These are phyloP conservation scores for Priceomyces medius DNA, from an alignment of 805 yeast species.

Conservation along the genomic window DNA sequence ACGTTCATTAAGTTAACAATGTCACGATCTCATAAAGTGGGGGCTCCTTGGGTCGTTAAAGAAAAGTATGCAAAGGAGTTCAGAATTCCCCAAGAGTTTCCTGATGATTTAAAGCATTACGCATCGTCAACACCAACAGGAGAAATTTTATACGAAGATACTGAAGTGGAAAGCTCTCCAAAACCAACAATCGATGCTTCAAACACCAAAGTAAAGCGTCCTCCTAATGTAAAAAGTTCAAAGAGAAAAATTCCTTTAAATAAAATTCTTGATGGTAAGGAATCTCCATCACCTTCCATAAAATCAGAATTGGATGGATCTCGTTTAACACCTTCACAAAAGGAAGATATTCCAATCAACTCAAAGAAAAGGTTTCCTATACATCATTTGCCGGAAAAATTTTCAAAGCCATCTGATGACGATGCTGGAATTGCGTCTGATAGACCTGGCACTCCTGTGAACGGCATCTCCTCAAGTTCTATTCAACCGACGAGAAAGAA, in stretches of 20 bases:
- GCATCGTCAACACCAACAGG: slow-evolving; percentile 33
- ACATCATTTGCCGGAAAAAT: slow-evolving; percentile 32
- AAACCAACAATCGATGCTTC: not conserved
- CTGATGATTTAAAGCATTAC: slow-evolving; percentile 49
- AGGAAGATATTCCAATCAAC: not conserved
- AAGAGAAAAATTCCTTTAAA: slow-evolving; percentile 4
- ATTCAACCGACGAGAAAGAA: slow-evolving; percentile 30
- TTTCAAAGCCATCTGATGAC: slow-evolving; percentile 15
- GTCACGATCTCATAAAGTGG: slow-evolving; percentile 75
- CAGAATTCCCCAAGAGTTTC: slow-evolving; percentile 61
- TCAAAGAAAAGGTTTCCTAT: slow-evolving; percentile 23
- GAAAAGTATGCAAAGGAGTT: slow-evolving; percentile 69
- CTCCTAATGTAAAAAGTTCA: not conserved
- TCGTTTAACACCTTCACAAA: not conserved
- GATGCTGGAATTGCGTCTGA: slow-evolving; percentile 9
- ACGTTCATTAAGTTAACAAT: slow-evolving; percentile 82
- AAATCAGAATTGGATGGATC: slow-evolving; percentile 1
- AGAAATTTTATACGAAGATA: slow-evolving; percentile 24
- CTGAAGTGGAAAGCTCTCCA: slow-evolving; percentile 4
- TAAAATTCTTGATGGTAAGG: slow-evolving; percentile 1
- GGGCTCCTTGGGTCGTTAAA: slow-evolving; percentile 96
- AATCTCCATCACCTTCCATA: slow-evolving; percentile 2
- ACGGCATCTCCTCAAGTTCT: slow-evolving; percentile 6
- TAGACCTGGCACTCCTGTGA: slow-evolving; percentile 6
- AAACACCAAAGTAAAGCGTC: not conserved